Evolutionary conservation across 202 grass and related monocot species (phyloP), one percentile per base, ranked within the genome.

Genomic region (Setaria viridis): DNA sequence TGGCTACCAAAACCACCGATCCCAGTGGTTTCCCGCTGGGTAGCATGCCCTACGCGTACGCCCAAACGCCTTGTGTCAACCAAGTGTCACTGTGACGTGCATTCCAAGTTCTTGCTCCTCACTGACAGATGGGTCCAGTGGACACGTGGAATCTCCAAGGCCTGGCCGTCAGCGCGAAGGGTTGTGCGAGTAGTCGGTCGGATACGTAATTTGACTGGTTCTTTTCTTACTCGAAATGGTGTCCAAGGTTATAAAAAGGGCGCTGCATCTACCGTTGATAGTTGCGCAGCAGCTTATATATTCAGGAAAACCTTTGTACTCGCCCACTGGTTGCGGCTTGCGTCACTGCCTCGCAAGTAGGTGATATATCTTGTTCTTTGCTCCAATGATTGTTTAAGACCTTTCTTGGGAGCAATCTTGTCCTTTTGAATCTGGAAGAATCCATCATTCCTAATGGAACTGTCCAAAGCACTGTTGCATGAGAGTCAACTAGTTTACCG

Each of bases 371-470:
- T 59, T 86, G 83, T 83, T 86, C 37, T 66, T 66, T 79, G 37
- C 73, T 67, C 50, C 74, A 63, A 82, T n/a, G 8, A 60, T 87
- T 76, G 53, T 82, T 82, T 51, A 77, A 77, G 20, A 12, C 53
- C 14, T 82, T 60, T 60, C 20, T 59, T 60, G 20, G 62, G 42
- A 33, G 54, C 63, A 11, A 71, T 63, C 79, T 46, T 90, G 89
- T 84, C 89, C 85, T 84, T 87, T 87, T 76, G 89, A 84, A 91
- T 84, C 80, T 84, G 13, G 75, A 90, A 87, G 80, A 87, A 87
- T 80, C 80, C 75, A 30, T 75, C 43, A 7, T 62, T 11, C n/a
- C 50, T 60, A 62, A 45, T 47, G 17, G 50, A 29, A 5, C 69
- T 49, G 43, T 79, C 80, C 84, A 75, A 79, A 25, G 25, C 25